Percentiles rank a stretch among this genome's conserved stretches.
Evolutionary conservation across 2,329 filamentous ascomycete genomes (phyloP).

Genomic region (Penicillium glabrum): DNA sequence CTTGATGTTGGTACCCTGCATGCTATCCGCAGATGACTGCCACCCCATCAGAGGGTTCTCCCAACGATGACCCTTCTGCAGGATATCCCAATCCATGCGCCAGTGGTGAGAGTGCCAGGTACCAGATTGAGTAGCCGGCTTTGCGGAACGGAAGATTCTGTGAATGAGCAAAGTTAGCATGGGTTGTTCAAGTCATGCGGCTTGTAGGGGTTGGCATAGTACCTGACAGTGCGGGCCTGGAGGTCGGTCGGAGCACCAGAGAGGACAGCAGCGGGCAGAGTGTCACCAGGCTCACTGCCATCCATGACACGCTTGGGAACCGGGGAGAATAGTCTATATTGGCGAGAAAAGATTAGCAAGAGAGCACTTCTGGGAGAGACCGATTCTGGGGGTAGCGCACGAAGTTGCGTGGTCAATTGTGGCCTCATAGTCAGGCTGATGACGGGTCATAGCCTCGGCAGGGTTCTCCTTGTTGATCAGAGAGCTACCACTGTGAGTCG

Average conservation of each 20-base stretch:
- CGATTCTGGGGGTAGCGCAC: conserved; percentile 53
- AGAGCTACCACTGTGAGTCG: conserved; percentile 39
- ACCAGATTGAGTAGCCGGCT: conserved; percentile 95
- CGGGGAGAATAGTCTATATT: conserved; percentile 77
- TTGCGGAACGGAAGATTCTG: conserved; percentile 88
- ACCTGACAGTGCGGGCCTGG: conserved; percentile 92
- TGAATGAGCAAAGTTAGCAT: conserved; percentile 12
- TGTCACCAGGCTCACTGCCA: conserved; percentile 76
- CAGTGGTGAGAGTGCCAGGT: conserved; percentile 80
- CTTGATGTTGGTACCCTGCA: conserved; percentile 89
- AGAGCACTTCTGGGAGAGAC: conserved; percentile 2
- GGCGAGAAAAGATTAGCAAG: conserved; percentile 25
- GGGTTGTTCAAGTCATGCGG: not conserved
- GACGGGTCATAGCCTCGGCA: conserved; percentile 55
- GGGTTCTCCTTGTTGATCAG: conserved; percentile 54
- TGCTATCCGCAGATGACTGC: conserved; percentile 91
- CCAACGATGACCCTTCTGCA: conserved; percentile 92
- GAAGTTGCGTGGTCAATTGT: conserved; percentile 86
- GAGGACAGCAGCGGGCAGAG: conserved; percentile 77
- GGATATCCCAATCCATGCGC: conserved; percentile 98
- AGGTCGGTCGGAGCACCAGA: conserved; percentile 93
- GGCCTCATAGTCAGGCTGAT: conserved; percentile 78
- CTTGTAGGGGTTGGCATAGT: conserved; percentile 33
- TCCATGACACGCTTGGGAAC: conserved; percentile 87
- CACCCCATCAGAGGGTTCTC: conserved; percentile 98